Base-by-base conservation (phyloP, 495 filamentous ascomycete species). In the Pyrenula aspistea region DNA sequence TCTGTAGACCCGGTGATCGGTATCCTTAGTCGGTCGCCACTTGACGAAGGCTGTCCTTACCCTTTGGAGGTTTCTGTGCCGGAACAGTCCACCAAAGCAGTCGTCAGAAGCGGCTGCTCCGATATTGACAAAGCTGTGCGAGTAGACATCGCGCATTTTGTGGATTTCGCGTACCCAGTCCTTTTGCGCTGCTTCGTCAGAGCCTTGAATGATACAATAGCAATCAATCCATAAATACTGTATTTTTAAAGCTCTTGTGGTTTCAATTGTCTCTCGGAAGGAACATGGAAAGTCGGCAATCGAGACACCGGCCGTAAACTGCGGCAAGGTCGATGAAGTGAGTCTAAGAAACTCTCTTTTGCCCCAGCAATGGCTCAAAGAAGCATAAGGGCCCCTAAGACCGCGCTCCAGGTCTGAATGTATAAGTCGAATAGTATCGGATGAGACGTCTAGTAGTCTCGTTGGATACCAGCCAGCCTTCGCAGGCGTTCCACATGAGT, bases 141-240 rank as follows among this genome's bases (percentile, higher is more conserved):
- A 25, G 47, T 61, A 55, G 15, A 57, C 56, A 22, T 53, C 53
- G n/a, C 51, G 49, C 57, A 51, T 57, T 22, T 60, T 57, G 20
- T 60, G 25, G 10, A 49, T 12, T 55, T 63, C 56, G 23, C 47
- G n/a, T 25, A 52, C 19, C 53, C 51, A 62, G 22, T 64, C 61
- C 49, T 60, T 51, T 24, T n/a, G n/a, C n/a, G n/a, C n/a, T n/a
- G n/a, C n/a, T n/a, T n/a, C n/a, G n/a, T 51, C 19, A 21, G 49
- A 50, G 19, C 47, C 25, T 49, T 59, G 58, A 10, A 60, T 58
- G 55, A 60, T 60, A 24, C 55, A 56, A 8, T 49, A 47, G n/a
- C 24, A 56, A 56, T 56, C 54, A 25, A 60, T 57, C 58, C 58
- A 60, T n/a, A 60, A 8, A 22, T 58, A 60, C 8, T 53, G 12